These are phyloP conservation scores for Mortierella sp. DNA, from an alignment of 371 early-diverging fungal species.

Conservation along the genomic window DNA sequence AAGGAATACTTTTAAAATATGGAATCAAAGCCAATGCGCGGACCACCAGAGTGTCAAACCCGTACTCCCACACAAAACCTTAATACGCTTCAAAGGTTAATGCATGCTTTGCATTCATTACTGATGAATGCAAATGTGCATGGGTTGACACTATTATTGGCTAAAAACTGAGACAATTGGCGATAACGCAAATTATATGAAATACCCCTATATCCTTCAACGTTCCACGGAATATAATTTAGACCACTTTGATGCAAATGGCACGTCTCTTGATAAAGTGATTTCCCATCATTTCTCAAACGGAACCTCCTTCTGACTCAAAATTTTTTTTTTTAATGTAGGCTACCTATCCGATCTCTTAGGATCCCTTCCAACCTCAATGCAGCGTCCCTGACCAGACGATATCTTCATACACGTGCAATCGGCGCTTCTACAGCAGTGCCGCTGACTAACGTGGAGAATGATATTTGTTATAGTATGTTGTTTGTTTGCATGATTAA, in stretches of 20 bases:
- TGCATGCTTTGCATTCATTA: too few relatives aligned
- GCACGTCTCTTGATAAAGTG: too few relatives aligned
- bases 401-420: constrained; percentile 36
- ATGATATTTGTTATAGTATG: constrained; percentile 44
- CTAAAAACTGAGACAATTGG: too few relatives aligned
- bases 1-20: neutral
- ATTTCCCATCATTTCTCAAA: neutral
- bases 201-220: too few relatives aligned
- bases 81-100: too few relatives aligned
- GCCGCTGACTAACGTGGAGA: constrained; percentile 25
- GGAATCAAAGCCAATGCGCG: neutral
- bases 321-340: neutral
- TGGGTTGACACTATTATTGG: too few relatives aligned
- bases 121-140: too few relatives aligned
- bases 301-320: neutral
- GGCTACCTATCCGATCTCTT: neutral
- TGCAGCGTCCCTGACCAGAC: constrained; percentile 28
- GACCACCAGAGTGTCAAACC: too few relatives aligned
- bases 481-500: neutral
- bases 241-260: too few relatives aligned
- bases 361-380: neutral
- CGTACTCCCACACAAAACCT: too few relatives aligned
- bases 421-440: neutral
- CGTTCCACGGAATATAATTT: too few relatives aligned
- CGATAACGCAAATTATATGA: too few relatives aligned